These are phyloP conservation scores for Lactuca saligna DNA, from an alignment of 129 eudicot genomes.

Conservation along the genomic window DNA sequence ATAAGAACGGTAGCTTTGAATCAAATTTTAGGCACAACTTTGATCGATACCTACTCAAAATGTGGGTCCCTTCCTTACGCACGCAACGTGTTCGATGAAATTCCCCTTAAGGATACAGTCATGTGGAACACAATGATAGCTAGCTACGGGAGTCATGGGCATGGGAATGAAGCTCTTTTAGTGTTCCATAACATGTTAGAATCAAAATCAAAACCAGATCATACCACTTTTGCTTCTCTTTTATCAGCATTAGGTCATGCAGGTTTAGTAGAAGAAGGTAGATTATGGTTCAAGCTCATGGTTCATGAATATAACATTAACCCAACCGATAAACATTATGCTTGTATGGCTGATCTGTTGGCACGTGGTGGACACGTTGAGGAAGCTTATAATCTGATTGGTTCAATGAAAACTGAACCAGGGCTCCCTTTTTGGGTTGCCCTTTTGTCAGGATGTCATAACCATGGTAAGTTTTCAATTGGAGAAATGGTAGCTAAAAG, in stretches of 20 bases:
- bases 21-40: conserved; percentile 48
- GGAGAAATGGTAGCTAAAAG: conserved; percentile 68
- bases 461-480: conserved; percentile 46
- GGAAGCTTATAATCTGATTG: conserved; percentile 57
- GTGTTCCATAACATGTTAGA: conserved; percentile 59
- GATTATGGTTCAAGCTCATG: conserved; percentile 64
- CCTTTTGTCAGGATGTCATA: conserved; percentile 74
- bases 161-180: conserved; percentile 63
- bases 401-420: conserved; percentile 46
- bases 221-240: conserved; percentile 70
- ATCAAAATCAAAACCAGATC: conserved; percentile 53
- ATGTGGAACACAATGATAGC: conserved; percentile 73
- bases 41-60: conserved; percentile 78
- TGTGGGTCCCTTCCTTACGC: conserved; percentile 71
- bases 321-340: conserved; percentile 73
- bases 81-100: conserved; percentile 42
- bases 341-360: conserved; percentile 77
- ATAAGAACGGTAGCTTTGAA: conserved; percentile 36
- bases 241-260: conserved; percentile 83
- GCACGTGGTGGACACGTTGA: conserved; percentile 78
- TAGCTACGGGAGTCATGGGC: conserved; percentile 77
- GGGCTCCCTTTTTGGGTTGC: conserved; percentile 78
- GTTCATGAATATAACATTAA: conserved; percentile 46
- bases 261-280: conserved; percentile 77
- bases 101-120: conserved; percentile 44